Base-by-base conservation (phyloP, 441 rosid species). In the Geranium incanum region DNA sequence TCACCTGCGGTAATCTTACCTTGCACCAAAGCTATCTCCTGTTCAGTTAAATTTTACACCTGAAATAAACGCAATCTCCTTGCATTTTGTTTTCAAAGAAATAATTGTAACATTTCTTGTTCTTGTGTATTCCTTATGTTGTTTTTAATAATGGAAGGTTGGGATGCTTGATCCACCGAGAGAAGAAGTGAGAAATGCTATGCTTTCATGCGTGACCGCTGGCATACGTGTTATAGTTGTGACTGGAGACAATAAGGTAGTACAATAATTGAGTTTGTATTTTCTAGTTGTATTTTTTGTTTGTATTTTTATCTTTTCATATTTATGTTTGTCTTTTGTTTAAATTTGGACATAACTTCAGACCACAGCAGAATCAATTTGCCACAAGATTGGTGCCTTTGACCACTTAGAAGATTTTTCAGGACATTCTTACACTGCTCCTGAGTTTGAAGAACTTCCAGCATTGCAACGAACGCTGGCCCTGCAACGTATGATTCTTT, bases 131-230 rank as follows among this genome's bases (percentile, higher is more conserved):
- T 75, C 13, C 67, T 68, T 60, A 19, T 60, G 16, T 70, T 37
- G 62, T 18, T 33, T 66, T 55, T 69, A 71, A 8, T 5, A 48
- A 70, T 70, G 74, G 70, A 84, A 95, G 98, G 96, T 95, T 81
- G 99, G 99, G 83, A 91, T 95, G 92, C 91, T 88, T 87, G 99
- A 95, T 86, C 99, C 99, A 73, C 98, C 98, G 60, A 88, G 99
- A 80, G 87, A 91, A 79, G 99, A 92, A 90, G 99, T 95, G 71
- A 88, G 86, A 81, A 89, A 83, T 84, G 98, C 99, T 75, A 95
- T 95, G 92, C 85, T 90, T 77, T 83, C 97, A 57, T 95, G 99
- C 87, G 85, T 88, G 97, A 88, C 93, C 79, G 99, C 99, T 81
- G 99, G 99, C 52, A 92, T 95, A 72, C 99, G 99, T 77, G 99